phyloP scores from a whole-genome alignment of 768 basidiomycete species.

The Hortiboletus flavorubellus region DNA sequence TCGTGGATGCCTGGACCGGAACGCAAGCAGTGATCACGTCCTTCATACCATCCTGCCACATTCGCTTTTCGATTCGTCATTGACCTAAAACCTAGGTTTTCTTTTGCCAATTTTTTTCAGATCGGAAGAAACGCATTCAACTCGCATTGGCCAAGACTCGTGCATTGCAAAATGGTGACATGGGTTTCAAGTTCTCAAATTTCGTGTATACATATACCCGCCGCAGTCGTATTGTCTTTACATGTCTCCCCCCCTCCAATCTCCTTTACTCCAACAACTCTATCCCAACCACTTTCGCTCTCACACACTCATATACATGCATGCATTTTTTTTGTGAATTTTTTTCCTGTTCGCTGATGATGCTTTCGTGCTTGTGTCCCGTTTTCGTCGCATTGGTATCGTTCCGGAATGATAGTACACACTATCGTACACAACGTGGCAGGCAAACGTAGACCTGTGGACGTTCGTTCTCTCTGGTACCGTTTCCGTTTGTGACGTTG shows the following conservation, averaged over 20 bases:
- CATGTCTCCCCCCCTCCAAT: neutral
- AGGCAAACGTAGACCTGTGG: neutral
- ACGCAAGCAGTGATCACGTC: conserved; percentile 21
- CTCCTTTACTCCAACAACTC: conserved; percentile 7
- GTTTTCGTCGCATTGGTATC: conserved; percentile 1
- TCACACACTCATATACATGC: conserved; percentile 13
- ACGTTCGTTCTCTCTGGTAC: neutral
- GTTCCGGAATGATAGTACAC: neutral
- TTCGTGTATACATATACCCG: conserved; percentile 20
- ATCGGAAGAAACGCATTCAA: conserved; percentile 18
- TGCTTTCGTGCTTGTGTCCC: neutral
- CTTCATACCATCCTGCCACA: neutral
- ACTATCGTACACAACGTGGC: neutral
- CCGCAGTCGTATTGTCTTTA: neutral
- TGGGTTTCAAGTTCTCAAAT: neutral
- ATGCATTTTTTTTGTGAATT: conserved; percentile 4
- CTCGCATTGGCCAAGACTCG: conserved; percentile 7
- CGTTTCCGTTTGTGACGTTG: neutral
- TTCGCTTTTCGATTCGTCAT: neutral
- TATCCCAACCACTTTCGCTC: conserved; percentile 8
- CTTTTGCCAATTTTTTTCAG: conserved; percentile 1
- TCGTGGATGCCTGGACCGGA: conserved; percentile 35
- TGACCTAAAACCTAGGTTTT: conserved; percentile 9
- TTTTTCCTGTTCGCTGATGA: neutral
- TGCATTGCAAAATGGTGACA: conserved; percentile 1